Percentiles rank a stretch among this genome's conserved stretches.
Conservation (phyloP, 176 grass and related monocot genomes). For the barley (Hordeum vulgare) region MorexV3_pseudomolecules_assembly NC_058521.1:604174340-604174839, state of each 20-base stretch:
- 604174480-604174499: background rate
- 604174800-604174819: conserved; percentile 80
- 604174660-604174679: conserved; percentile 74
- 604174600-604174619: background rate
- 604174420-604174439: background rate
- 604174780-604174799: conserved; percentile 47
- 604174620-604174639: background rate
- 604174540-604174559: background rate
- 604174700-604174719: conserved; percentile 60
- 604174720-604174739: background rate
- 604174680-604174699: conserved; percentile 52
- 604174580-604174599: background rate
- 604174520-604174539: background rate
- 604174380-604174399: background rate
- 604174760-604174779: background rate
- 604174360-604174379: background rate
- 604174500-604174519: background rate
- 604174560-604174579: background rate
- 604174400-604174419: background rate
- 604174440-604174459: background rate
- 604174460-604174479: background rate
- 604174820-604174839: conserved; percentile 73
- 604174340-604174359: background rate
- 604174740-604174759: background rate
- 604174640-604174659: conserved; percentile 45